Conservation (phyloP, 257 asterid genomes). For the Scutellaria galericulata region DNA sequence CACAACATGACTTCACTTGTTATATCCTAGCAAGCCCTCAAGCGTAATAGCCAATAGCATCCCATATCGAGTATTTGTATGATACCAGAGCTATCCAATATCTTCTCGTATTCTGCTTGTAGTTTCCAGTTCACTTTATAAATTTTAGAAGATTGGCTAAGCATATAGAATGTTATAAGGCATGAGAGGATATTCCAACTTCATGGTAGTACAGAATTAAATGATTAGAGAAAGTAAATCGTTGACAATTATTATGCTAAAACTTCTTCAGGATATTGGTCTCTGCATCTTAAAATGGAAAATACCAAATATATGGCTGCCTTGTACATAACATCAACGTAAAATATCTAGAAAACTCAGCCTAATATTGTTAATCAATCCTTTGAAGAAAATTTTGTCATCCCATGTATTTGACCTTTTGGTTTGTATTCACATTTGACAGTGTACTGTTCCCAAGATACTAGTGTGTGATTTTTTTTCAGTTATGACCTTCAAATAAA, state of each 20-base stretch:
- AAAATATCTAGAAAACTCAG: background rate
- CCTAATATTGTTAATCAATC: background rate
- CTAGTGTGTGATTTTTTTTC: conserved; percentile 7
- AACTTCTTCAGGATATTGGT: conserved; percentile 12
- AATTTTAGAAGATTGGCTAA: too few relatives aligned
- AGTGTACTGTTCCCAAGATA: background rate
- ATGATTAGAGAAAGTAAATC: background rate
- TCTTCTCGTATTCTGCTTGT: too few relatives aligned
- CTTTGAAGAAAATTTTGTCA: background rate
- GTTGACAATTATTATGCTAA: background rate
- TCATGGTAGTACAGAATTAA: background rate
- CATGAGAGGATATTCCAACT: background rate
- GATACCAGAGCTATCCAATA: too few relatives aligned
- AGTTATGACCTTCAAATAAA: conserved; percentile 25
- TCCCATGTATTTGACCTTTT: background rate
- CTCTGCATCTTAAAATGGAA: conserved; percentile 13
- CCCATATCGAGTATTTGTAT: too few relatives aligned
- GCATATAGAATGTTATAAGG: background rate
- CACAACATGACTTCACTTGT: too few relatives aligned
- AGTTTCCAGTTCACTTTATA: too few relatives aligned
- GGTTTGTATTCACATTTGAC: conserved; percentile 24
- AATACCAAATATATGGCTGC: background rate
- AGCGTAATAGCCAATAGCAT: too few relatives aligned
- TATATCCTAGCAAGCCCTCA: too few relatives aligned
- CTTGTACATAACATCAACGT: background rate